Evolutionary conservation across 108 stramenopile genomes (phyloP).

Genomic region (Nannochloropsis gaditana): DNA sequence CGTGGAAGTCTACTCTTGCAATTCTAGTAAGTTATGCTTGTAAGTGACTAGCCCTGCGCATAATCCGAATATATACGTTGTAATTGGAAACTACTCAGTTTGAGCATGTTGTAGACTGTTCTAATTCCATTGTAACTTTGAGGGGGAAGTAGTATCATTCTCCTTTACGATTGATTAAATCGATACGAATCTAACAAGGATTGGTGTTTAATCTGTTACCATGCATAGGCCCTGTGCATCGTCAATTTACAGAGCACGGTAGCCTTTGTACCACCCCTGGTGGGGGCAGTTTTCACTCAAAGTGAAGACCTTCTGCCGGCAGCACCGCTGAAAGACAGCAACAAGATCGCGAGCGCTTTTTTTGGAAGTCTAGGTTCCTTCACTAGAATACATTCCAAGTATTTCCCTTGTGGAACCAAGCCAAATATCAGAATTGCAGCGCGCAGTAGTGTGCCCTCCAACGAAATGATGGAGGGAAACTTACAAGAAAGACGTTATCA

Average conservation of each 20-base stretch:
- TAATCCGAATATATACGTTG: too few species aligned
- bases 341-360: neutral
- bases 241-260: neutral
- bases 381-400: neutral
- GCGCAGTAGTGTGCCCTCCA: neutral
- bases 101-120: too few species aligned
- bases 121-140: too few species aligned
- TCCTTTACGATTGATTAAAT: too few species aligned
- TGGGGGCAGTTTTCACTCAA: neutral
- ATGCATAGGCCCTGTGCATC: neutral
- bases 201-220: neutral
- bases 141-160: too few species aligned
- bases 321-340: neutral
- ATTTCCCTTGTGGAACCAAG: neutral
- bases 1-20: too few species aligned
- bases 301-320: neutral
- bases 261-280: neutral
- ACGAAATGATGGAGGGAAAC: neutral
- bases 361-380: neutral
- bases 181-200: too few species aligned
- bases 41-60: too few species aligned
- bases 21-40: too few species aligned
- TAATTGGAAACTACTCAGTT: too few species aligned
- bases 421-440: neutral
- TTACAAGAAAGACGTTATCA: conserved; percentile 41